Percentiles rank a stretch among this genome's conserved stretches.
Conservation (phyloP, 2,329 filamentous ascomycete species). For the Oidium heveae region DNA sequence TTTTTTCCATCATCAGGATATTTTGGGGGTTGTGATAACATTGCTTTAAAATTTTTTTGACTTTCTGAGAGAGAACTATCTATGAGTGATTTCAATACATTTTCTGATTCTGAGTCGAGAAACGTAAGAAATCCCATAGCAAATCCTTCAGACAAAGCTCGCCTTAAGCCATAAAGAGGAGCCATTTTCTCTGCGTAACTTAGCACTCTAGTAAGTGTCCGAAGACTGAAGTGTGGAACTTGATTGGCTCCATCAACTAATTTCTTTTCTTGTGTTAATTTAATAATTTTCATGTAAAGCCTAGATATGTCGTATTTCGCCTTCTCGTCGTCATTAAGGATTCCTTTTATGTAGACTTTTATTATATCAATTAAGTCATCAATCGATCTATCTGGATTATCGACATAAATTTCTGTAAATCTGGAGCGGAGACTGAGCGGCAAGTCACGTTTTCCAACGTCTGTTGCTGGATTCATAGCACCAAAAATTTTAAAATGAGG, state of each 20-base stretch:
- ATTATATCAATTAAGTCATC: conserved; percentile 77
- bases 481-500: conserved; percentile 89
- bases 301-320: conserved; percentile 59
- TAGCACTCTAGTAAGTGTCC: conserved; percentile 74
- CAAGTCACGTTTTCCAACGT: conserved; percentile 86
- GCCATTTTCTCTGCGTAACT: conserved; percentile 72
- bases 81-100: conserved; percentile 53
- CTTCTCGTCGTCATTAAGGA: conserved; percentile 44
- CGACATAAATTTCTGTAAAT: conserved; percentile 89
- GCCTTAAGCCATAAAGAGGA: conserved; percentile 57
- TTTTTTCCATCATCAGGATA: conserved; percentile 49
- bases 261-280: conserved; percentile 52
- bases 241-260: conserved; percentile 90
- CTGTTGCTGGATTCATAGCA: conserved; percentile 96
- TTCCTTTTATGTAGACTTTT: conserved; percentile 57
- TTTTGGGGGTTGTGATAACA: conserved; percentile 55
- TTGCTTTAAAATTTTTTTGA: conserved; percentile 39
- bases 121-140: conserved; percentile 95
- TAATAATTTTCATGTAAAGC: conserved; percentile 73
- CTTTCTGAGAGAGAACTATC: conserved; percentile 53
- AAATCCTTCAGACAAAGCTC: conserved; percentile 83
- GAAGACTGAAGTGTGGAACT: conserved; percentile 86
- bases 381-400: conserved; percentile 64
- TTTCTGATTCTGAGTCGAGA: conserved; percentile 58
- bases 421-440: conserved; percentile 69